Base-by-base conservation (phyloP, 495 filamentous ascomycete genomes). In the Penicillium canariense region DNA sequence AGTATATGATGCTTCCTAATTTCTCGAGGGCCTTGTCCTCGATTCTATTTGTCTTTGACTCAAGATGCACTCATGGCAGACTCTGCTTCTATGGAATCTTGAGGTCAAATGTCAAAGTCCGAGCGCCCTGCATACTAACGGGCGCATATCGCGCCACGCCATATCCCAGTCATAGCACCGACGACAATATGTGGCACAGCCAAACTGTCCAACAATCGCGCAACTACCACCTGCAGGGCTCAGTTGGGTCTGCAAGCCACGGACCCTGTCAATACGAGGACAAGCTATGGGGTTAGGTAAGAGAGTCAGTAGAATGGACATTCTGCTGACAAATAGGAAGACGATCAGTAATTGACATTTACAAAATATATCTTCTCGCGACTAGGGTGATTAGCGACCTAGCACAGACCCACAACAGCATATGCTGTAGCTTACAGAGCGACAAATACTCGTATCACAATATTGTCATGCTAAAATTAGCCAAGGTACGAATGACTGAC, bases 101-200 rank as follows among this genome's bases (percentile, higher is more conserved):
- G 4, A 12, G 22, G n/a, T 5, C 10, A 25, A 23, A 42, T 42
- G 18, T 5, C 17, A 9, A 11, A 25, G 20, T n/a, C 38, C 22
- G 38, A 22, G n/a, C n/a, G 20, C 35, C 43, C 40, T 48, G 49
- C 48, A 42, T 17, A 48, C 32, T 48, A 28, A 48, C 30, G 6
- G 40, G 48, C 58, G 52, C 58, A 56, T 56, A 50, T 20, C 53
- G 46, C 46, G 46, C 46, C 38, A 22, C 35, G 14, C 18, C 15
- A 14, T 48, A 34, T 27, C 18, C 38, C 11, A 32, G 9, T 52
- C 17, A 32, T 39, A 27, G 12, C 48, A 20, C 39, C 12, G 22
- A 8, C 36, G 3, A 28, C n/a, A 17, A n/a, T 18, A 3, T 22
- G 43, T 27, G 26, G 26, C 43, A 18, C 7, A 30, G 10, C 43